Conservation (phyloP, 2,329 filamentous ascomycete genomes). For the Pseudocercospora eumusae region DNA sequence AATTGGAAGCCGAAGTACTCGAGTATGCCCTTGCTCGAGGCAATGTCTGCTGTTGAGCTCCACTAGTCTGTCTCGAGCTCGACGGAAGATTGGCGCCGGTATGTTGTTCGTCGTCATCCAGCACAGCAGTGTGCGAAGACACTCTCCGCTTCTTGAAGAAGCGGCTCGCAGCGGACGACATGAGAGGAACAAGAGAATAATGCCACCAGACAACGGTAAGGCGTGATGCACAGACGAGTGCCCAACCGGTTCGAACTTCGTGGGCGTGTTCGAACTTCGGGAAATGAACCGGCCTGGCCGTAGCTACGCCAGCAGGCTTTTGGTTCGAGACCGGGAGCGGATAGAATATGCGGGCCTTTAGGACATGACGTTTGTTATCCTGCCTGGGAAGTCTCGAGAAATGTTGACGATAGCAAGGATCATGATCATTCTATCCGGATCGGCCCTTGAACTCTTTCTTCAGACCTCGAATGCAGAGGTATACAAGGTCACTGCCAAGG, state of each 20-base stretch:
- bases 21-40: slow-evolving; percentile 20
- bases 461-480: neutral
- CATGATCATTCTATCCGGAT: no score
- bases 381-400: neutral
- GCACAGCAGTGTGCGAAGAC: slow-evolving; percentile 21
- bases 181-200: no score
- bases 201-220: neutral
- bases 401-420: neutral
- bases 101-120: slow-evolving; percentile 12
- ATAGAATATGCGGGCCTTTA: slow-evolving; percentile 1
- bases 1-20: slow-evolving; percentile 20
- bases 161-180: slow-evolving; percentile 23
- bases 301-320: neutral
- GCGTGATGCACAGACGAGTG: slow-evolving; percentile 5
- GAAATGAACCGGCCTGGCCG: neutral
- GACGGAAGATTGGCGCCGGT: neutral
- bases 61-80: neutral
- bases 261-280: slow-evolving; percentile 5
- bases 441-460: neutral
- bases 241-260: slow-evolving; percentile 1
- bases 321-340: slow-evolving; percentile 7
- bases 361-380: neutral
- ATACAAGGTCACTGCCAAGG: neutral
- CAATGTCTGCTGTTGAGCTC: slow-evolving; percentile 1
- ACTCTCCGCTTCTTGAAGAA: slow-evolving; percentile 30